phyloP scores from a whole-genome alignment of 2,329 filamentous ascomycete genomes.

The Talaromyces albobiverticillius region DNA sequence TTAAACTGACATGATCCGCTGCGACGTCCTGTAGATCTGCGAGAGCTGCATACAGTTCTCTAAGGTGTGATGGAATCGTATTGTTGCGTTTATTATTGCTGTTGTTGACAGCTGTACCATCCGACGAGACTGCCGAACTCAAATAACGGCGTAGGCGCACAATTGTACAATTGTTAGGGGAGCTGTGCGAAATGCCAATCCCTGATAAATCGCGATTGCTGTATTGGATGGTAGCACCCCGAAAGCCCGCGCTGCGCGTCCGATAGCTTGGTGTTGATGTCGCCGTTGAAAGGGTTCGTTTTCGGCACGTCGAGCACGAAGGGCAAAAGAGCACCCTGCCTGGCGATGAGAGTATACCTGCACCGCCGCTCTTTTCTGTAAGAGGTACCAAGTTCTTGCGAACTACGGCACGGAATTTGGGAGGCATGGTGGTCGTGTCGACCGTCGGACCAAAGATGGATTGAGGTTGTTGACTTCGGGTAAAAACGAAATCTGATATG shows the following conservation, averaged over 20 bases:
- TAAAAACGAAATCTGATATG: too few relatives aligned
- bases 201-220: neutral
- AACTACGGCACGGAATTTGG: slow-evolving; percentile 36
- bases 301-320: slow-evolving; percentile 35
- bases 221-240: neutral
- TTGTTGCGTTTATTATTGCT: slow-evolving; percentile 49
- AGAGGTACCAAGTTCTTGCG: slow-evolving; percentile 31
- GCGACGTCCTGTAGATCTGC: slow-evolving; percentile 52
- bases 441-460: neutral
- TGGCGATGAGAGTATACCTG: slow-evolving; percentile 10
- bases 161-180: neutral
- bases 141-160: slow-evolving; percentile 10
- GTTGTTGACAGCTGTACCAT: slow-evolving; percentile 44
- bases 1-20: slow-evolving; percentile 56
- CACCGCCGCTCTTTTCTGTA: slow-evolving; percentile 18
- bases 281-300: slow-evolving; percentile 28
- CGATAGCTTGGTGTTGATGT: neutral
- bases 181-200: neutral
- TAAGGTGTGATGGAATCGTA: slow-evolving; percentile 51
- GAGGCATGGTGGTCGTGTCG: slow-evolving; percentile 31
- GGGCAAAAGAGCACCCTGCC: slow-evolving; percentile 35
- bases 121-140: slow-evolving; percentile 11
- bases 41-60: slow-evolving; percentile 54
- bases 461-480: too few relatives aligned
- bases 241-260: slow-evolving; percentile 10